These are phyloP conservation scores for Colletotrichum sp. DNA, from an alignment of 2,329 filamentous ascomycete genomes.

Conservation along the genomic window DNA sequence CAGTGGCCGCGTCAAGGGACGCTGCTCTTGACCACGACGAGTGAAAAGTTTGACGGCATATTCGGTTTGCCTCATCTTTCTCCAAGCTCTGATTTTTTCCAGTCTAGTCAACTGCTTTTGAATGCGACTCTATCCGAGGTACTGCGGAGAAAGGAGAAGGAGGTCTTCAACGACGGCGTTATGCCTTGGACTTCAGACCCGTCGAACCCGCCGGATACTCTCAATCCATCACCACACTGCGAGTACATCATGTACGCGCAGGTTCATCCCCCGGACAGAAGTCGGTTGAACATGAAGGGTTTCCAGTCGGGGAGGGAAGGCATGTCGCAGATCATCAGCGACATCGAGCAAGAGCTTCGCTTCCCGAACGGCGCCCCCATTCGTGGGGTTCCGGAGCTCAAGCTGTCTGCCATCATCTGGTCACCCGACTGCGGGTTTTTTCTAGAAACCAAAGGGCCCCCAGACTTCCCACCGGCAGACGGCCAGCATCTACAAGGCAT, in stretches of 20 bases:
- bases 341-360: constrained; percentile 68
- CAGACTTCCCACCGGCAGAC: constrained; percentile 54
- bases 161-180: constrained; percentile 58
- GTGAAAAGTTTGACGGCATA: constrained; percentile 92
- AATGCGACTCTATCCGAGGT: constrained; percentile 74
- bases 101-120: constrained; percentile 67
- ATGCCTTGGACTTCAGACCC: constrained; percentile 81
- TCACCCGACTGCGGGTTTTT: constrained; percentile 74
- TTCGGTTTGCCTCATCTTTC: constrained; percentile 88
- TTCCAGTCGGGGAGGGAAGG: constrained; percentile 35
- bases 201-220: constrained; percentile 63
- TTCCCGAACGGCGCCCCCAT: constrained; percentile 65
- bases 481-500: constrained; percentile 63
- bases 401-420: constrained; percentile 68
- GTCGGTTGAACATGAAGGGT: constrained; percentile 35
- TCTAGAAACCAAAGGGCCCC: constrained; percentile 68
- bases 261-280: constrained; percentile 61
- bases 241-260: constrained; percentile 91
- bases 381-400: constrained; percentile 57
- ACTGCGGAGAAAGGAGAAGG: constrained; percentile 68
- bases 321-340: constrained; percentile 47
- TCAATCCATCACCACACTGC: constrained; percentile 74
- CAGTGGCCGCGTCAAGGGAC: constrained; percentile 85
- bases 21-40: constrained; percentile 85
- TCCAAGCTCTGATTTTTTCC: constrained; percentile 61